phyloP scores from a whole-genome alignment of 306 rosid species.

The Benincasa hispida region DNA sequence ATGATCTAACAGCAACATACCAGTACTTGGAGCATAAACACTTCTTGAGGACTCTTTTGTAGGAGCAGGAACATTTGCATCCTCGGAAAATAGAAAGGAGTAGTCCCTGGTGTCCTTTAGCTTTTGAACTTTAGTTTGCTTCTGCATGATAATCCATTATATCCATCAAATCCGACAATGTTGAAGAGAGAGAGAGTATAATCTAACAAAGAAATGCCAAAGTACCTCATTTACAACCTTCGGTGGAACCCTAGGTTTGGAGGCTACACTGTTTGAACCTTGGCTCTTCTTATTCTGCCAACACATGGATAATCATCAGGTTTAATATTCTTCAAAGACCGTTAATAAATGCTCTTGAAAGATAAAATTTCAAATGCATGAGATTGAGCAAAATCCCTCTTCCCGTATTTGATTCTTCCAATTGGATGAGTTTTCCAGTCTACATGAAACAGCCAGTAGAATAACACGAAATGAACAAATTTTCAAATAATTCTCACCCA shows the following conservation, averaged over 20 bases:
- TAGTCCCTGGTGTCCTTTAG: slow-evolving; percentile 82
- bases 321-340: slow-evolving; percentile 11
- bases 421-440: neutral
- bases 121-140: slow-evolving; percentile 42
- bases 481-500: neutral
- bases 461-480: neutral
- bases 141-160: slow-evolving; percentile 29
- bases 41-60: slow-evolving; percentile 31
- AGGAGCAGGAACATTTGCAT: slow-evolving; percentile 60
- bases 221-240: slow-evolving; percentile 52
- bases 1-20: slow-evolving; percentile 32
- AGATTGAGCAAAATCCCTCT: neutral
- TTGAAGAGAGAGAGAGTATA: neutral
- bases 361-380: neutral
- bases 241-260: slow-evolving; percentile 32
- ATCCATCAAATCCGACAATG: slow-evolving; percentile 10
- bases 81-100: slow-evolving; percentile 72
- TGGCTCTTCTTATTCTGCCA: slow-evolving; percentile 43
- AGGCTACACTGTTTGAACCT: slow-evolving; percentile 26
- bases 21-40: slow-evolving; percentile 26
- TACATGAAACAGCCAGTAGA: neutral
- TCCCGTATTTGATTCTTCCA: neutral
- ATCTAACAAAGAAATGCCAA: slow-evolving; percentile 7
- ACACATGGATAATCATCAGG: slow-evolving; percentile 16
- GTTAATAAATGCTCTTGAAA: neutral